Evolutionary conservation across 495 filamentous ascomycete genomes (phyloP), one percentile per base, ranked within the genome.

Genomic region (Hypomontagnella submonticulosa): DNA sequence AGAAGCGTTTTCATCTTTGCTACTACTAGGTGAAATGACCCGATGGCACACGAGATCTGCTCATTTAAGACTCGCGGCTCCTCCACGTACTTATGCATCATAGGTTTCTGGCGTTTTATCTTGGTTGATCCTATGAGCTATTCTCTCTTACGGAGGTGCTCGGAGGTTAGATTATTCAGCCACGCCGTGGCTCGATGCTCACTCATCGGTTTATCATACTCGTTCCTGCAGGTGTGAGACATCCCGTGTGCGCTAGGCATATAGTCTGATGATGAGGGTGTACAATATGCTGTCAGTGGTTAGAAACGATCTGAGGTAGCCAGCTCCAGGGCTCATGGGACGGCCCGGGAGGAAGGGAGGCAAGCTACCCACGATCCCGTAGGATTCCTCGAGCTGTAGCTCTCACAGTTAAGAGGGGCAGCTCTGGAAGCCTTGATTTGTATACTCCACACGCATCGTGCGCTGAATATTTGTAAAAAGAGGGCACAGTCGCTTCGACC

Each of bases 1-100:
- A 63, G 18, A 43, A 60, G 15, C 12, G 42, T 2, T 36, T 38
- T 44, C 38, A 63, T 70, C 34, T 59, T 66, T 43, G 11, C 23
- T 9, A 20, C 16, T 30, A 8, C 9, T 41, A 9, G 15, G 4
- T 36, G 27, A 1, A 37, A 61, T 36, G 54, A 4, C 16, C 4
- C 11, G 13, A 11, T 10, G 10, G 41, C 9, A 23, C n/a, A 27
- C 23, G 23, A 6, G 4, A 57, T 33, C n/a, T 44, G 38, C 27
- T 50, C 46, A 61, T 32, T n/a, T 15, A 19, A 38, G 51, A 34
- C 5, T 0, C 27, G 19, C 32, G 44, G 1, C 7, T 33, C 38
- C 1, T 23, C 16, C 16, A 16, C 13, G 16, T 38, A 63, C 19
- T 56, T 63, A 56, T 63, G 27, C 60, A 59, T 15, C 3, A 52